These are phyloP conservation scores for Lentinula lateritia DNA, from an alignment of 768 basidiomycete species.

Conservation along the genomic window DNA sequence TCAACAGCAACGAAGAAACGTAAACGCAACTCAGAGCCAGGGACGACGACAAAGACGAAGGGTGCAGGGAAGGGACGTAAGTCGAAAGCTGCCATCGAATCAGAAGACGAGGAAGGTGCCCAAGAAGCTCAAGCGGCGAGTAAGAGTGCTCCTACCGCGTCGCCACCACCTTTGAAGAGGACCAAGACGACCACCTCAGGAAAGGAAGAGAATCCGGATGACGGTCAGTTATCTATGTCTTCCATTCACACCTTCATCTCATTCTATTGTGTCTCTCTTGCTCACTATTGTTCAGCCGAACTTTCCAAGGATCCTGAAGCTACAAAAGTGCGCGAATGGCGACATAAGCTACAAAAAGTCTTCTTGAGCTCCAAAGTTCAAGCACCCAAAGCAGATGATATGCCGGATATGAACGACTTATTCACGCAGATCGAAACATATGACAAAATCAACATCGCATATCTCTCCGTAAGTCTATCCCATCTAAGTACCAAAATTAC, in stretches of 20 bases:
- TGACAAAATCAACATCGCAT: slow-evolving; percentile 70
- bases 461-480: slow-evolving; percentile 40
- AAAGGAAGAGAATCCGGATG: slow-evolving; percentile 56
- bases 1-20: slow-evolving; percentile 32
- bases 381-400: slow-evolving; percentile 69
- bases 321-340: slow-evolving; percentile 78
- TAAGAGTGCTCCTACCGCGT: slow-evolving; percentile 44
- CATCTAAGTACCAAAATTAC: not conserved
- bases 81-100: slow-evolving; percentile 5
- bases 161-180: slow-evolving; percentile 56
- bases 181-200: slow-evolving; percentile 35
- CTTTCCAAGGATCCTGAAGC: slow-evolving; percentile 66
- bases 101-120: slow-evolving; percentile 49
- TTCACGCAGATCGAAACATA: slow-evolving; percentile 77
- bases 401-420: slow-evolving; percentile 64
- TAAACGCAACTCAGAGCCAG: slow-evolving; percentile 57
- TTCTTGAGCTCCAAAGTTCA: slow-evolving; percentile 65
- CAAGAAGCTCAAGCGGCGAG: slow-evolving; percentile 46
- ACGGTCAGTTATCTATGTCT: slow-evolving; percentile 37
- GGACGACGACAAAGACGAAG: slow-evolving; percentile 34
- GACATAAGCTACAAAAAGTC: slow-evolving; percentile 86
- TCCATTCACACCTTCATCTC: not conserved
- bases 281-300: slow-evolving; percentile 23
- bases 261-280: not conserved
- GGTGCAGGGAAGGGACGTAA: slow-evolving; percentile 21